Evolutionary conservation across 164 flowering plant genomes (phyloP).

Genomic region (Aristolochia contorta): DNA sequence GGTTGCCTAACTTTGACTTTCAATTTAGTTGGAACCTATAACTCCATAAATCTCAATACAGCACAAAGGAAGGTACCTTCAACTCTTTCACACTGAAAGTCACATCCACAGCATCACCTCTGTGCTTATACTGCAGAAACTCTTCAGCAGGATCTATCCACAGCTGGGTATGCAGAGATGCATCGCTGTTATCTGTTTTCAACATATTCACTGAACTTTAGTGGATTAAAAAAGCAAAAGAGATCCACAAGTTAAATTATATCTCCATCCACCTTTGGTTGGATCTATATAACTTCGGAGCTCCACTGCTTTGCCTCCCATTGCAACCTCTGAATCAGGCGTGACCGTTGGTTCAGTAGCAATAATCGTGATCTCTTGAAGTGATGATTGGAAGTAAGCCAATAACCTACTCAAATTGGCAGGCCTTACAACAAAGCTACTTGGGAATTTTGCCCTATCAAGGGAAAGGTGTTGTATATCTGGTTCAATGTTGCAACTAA

Average conservation of each 20-base stretch:
- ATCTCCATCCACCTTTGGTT: constrained; percentile 55
- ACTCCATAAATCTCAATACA: not conserved
- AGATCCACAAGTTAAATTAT: not conserved
- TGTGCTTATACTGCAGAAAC: constrained; percentile 78
- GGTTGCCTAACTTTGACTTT: too few species aligned
- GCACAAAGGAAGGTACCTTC: constrained; percentile 36
- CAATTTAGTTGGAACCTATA: not conserved
- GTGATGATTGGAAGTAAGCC: constrained; percentile 83
- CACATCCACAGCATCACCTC: constrained; percentile 84
- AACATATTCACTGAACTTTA: not conserved
- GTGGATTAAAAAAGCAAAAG: not conserved
- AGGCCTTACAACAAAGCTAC: constrained; percentile 79
- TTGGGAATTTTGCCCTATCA: constrained; percentile 67
- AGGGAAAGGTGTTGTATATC: constrained; percentile 88
- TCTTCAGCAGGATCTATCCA: constrained; percentile 98
- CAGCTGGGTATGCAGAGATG: constrained; percentile 81
- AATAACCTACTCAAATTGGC: constrained; percentile 83
- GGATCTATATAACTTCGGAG: constrained; percentile 90
- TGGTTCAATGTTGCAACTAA: constrained; percentile 86
- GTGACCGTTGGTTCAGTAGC: constrained; percentile 69
- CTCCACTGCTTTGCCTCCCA: constrained; percentile 97
- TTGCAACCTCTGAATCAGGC: constrained; percentile 53
- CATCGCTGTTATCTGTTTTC: constrained; percentile 58
- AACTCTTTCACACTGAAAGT: constrained; percentile 88
- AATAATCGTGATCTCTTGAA: constrained; percentile 91